Evolutionary conservation across 2,329 filamentous ascomycete genomes (phyloP).

Genomic region (Aureobasidium pullulans): DNA sequence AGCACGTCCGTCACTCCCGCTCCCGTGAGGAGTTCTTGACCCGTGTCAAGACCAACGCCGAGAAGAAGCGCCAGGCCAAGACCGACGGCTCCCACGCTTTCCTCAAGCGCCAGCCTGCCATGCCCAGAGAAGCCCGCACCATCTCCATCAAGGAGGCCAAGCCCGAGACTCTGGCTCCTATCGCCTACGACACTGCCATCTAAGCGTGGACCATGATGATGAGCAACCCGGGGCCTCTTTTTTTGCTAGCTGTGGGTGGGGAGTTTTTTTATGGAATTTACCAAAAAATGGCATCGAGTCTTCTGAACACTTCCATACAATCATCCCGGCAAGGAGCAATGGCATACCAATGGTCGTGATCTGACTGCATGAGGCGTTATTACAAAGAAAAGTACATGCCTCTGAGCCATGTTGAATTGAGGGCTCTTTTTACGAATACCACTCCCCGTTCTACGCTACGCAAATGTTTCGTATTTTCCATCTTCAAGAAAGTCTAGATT

Average conservation of each 20-base stretch:
- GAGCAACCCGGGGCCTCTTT: constrained; percentile 7
- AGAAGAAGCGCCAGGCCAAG: constrained; percentile 89
- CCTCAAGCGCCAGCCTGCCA: constrained; percentile 82
- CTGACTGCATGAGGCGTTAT: constrained; percentile 8
- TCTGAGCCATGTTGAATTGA: constrained; percentile 9
- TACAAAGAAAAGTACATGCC: constrained; percentile 7
- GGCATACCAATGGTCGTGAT: constrained; percentile 10
- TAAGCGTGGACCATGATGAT: constrained; percentile 39
- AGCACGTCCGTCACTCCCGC: constrained; percentile 92
- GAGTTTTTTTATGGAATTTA: constrained; percentile 11
- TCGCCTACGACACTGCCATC: constrained; percentile 98
- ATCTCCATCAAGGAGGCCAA: constrained; percentile 74
- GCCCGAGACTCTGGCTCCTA: constrained; percentile 83
- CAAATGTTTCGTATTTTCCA: not conserved
- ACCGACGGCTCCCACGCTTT: constrained; percentile 76
- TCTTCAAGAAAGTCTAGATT: not conserved
- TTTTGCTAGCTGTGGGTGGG: constrained; percentile 12
- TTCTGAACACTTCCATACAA: constrained; percentile 13
- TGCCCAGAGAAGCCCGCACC: constrained; percentile 72
- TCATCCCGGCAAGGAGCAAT: constrained; percentile 8
- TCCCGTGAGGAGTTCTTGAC: constrained; percentile 94
- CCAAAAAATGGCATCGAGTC: constrained; percentile 14
- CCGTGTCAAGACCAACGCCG: constrained; percentile 94
- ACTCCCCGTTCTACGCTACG: constrained; percentile 9
- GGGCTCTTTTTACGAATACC: constrained; percentile 13